Conservation (phyloP, 257 asterid species). For the Solanum lignicaule region DNA sequence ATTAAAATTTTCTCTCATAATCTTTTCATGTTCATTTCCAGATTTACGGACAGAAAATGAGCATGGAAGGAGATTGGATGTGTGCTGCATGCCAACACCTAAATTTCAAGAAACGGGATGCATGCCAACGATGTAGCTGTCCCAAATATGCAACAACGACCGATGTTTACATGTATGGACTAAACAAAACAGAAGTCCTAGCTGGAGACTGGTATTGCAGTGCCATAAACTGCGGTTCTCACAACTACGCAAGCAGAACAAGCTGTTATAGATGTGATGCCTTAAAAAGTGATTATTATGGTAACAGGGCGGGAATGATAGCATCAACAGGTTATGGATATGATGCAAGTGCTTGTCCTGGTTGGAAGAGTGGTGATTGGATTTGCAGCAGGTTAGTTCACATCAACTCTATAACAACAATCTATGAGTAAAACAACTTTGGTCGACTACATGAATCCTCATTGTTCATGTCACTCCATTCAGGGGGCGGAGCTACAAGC, state of each 20-base stretch:
- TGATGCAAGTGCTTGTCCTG: conserved; percentile 42
- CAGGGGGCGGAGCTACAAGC: background rate
- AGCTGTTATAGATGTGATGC: conserved; percentile 56
- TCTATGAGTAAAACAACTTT: background rate
- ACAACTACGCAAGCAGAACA: conserved; percentile 76
- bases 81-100: conserved; percentile 77
- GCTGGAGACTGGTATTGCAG: conserved; percentile 88
- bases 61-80: conserved; percentile 34
- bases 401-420: background rate
- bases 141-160: conserved; percentile 47
- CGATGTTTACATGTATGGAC: conserved; percentile 37
- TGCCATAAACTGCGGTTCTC: conserved; percentile 52
- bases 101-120: conserved; percentile 63
- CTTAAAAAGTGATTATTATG: conserved; percentile 25
- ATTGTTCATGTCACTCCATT: background rate
- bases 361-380: conserved; percentile 94
- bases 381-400: conserved; percentile 51
- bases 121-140: conserved; percentile 64
- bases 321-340: conserved; percentile 30
- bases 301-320: conserved; percentile 21
- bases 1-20: background rate
- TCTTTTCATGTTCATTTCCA: background rate
- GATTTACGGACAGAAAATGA: background rate
- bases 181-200: conserved; percentile 27
- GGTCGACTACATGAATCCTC: background rate